Conservation (phyloP, 2,329 filamentous ascomycete genomes). For the Ceratocystis eucalypticola region DNA sequence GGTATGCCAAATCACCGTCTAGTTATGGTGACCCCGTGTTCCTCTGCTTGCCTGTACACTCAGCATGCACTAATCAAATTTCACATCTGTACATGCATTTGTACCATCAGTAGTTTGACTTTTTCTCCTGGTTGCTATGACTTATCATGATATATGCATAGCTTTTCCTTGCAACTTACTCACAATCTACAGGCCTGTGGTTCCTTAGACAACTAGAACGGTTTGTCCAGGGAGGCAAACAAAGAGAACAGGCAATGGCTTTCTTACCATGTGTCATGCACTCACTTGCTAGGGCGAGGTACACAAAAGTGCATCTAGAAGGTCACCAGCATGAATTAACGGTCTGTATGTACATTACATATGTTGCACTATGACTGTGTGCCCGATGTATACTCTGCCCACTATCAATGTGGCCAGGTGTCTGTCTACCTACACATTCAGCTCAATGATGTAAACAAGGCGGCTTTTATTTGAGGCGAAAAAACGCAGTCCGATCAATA, state of each 20-base stretch:
- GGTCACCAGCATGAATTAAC: neutral
- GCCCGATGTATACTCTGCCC: neutral
- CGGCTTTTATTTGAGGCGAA: too few species aligned
- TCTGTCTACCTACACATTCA: too few species aligned
- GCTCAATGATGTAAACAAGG: too few species aligned
- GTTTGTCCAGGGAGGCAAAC: neutral
- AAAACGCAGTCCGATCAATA: too few species aligned
- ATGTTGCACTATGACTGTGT: neutral
- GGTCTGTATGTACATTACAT: neutral
- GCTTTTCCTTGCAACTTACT: neutral
- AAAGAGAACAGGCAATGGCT: neutral
- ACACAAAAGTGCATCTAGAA: constrained; percentile 1
- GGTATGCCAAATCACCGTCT: too few species aligned
- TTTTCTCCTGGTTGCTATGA: neutral
- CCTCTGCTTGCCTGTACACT: neutral
- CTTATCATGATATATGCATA: neutral
- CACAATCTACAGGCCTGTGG: neutral
- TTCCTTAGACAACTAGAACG: neutral
- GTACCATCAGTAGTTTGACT: neutral
- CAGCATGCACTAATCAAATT: neutral
- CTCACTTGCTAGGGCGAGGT: neutral
- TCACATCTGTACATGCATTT: neutral
- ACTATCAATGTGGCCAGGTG: too few species aligned
- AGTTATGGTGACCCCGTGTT: too few species aligned
- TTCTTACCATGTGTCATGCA: neutral